Percentiles rank a stretch among this genome's conserved stretches.
These are phyloP conservation scores for Neopestalotiopsis sp. DNA, from an alignment of 2,329 filamentous ascomycete genomes.

Conservation along the genomic window DNA sequence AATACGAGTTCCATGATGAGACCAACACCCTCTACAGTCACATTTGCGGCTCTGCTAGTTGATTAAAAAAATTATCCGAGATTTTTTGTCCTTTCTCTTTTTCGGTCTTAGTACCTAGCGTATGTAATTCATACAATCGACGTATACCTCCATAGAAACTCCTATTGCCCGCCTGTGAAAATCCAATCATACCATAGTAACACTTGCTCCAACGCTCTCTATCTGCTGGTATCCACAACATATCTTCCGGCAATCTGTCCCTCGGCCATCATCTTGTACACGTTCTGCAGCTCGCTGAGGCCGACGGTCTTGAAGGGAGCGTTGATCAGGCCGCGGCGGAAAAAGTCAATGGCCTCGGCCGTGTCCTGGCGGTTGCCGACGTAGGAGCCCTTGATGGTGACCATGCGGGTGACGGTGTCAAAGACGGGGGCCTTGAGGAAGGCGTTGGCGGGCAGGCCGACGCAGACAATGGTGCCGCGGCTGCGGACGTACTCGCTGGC, in stretches of 20 bases:
- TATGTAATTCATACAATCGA: not conserved
- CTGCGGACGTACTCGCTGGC: constrained; percentile 86
- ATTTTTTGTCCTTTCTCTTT: not conserved
- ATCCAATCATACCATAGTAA: not conserved
- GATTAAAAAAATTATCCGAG: not conserved
- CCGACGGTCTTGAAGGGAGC: constrained; percentile 86
- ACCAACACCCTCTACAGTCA: not conserved
- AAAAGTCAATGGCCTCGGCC: constrained; percentile 91
- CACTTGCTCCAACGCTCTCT: constrained; percentile 28
- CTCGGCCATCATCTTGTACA: constrained; percentile 78
- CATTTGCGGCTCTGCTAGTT: not conserved
- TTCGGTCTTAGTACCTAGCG: not conserved
- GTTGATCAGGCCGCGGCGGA: constrained; percentile 80
- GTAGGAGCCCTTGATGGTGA: constrained; percentile 90
- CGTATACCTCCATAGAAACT: not conserved
- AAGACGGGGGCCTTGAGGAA: constrained; percentile 86
- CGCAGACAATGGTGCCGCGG: constrained; percentile 82
- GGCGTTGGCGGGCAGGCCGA: constrained; percentile 83
- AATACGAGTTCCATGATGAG: not conserved
- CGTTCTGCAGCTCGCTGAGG: constrained; percentile 76
- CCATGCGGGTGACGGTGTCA: constrained; percentile 86
- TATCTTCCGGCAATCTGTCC: constrained; percentile 79
- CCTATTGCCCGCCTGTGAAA: not conserved
- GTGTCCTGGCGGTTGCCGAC: constrained; percentile 91
- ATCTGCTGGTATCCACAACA: constrained; percentile 76